Evolutionary conservation across 2,329 filamentous ascomycete species (phyloP).

Genomic region (Fusarium sp.): DNA sequence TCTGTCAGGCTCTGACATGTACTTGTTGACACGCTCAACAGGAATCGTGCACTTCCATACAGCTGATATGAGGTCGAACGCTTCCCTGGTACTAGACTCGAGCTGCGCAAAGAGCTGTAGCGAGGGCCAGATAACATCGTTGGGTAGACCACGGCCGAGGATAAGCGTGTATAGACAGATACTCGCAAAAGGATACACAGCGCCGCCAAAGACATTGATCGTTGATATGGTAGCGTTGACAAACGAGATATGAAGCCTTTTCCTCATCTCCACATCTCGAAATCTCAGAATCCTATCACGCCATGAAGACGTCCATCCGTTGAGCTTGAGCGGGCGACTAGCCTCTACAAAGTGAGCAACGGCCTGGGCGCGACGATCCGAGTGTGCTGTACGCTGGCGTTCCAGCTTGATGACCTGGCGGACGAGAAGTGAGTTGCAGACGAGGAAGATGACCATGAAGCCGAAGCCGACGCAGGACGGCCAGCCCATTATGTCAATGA

Average conservation of each 20-base stretch:
- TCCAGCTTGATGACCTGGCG: slow-evolving; percentile 78
- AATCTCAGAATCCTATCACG: slow-evolving; percentile 56
- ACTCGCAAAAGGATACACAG: slow-evolving; percentile 83
- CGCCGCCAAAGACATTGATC: slow-evolving; percentile 79
- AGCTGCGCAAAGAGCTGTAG: slow-evolving; percentile 85
- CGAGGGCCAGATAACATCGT: slow-evolving; percentile 90
- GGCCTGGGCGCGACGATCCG: slow-evolving; percentile 83
- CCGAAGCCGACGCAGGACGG: slow-evolving; percentile 81
- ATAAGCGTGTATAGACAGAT: slow-evolving; percentile 86
- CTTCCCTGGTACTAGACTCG: slow-evolving; percentile 78
- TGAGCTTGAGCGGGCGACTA: slow-evolving; percentile 74
- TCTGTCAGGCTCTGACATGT: slow-evolving; percentile 89
- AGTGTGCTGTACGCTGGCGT: slow-evolving; percentile 77
- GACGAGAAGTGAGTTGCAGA: slow-evolving; percentile 78
- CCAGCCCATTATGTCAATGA: slow-evolving; percentile 83
- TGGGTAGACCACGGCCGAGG: slow-evolving; percentile 75
- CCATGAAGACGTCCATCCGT: slow-evolving; percentile 59
- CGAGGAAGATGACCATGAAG: slow-evolving; percentile 78
- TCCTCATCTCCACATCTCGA: slow-evolving; percentile 55
- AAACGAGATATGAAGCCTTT: slow-evolving; percentile 56
- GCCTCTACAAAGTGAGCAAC: slow-evolving; percentile 90
- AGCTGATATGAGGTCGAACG: slow-evolving; percentile 82
- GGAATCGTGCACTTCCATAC: slow-evolving; percentile 88
- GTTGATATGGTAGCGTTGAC: slow-evolving; percentile 70
- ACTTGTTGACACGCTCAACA: slow-evolving; percentile 84